phyloP scores from a whole-genome alignment of 1,284 basidiomycete species.

The Apiotrichum gracile region DNA sequence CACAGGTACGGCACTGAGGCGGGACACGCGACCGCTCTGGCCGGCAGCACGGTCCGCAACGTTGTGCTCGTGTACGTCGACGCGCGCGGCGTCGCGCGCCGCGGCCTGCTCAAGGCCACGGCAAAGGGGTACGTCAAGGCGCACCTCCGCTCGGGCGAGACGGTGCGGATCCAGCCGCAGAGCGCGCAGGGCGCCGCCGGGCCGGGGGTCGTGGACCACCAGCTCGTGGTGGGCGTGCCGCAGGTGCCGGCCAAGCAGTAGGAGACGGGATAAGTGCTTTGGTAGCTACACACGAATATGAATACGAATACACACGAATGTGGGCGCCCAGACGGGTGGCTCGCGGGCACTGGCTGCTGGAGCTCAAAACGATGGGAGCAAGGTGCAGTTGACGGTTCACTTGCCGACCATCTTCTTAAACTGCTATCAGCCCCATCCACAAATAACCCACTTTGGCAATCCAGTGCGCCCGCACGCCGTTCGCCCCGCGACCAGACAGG shows the following conservation, averaged over 20 bases:
- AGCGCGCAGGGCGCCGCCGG: slow-evolving; percentile 5
- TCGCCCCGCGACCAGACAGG: slow-evolving; percentile 2
- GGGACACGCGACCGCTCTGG: slow-evolving; percentile 55
- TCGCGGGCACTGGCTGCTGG: no score
- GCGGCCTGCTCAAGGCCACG: slow-evolving; percentile 57
- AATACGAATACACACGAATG: no score
- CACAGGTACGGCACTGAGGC: slow-evolving; percentile 61
- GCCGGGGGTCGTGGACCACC: slow-evolving; percentile 8
- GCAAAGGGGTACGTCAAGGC: slow-evolving; percentile 46
- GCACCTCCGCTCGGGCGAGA: slow-evolving; percentile 34
- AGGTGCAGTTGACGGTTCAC: no score
- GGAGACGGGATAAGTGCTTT: not conserved
- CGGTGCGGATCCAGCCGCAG: slow-evolving; percentile 33
- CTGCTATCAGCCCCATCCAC: not conserved
- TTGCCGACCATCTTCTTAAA: not conserved
- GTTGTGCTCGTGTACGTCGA: slow-evolving; percentile 71
- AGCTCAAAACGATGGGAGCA: no score
- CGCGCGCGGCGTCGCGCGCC: slow-evolving; percentile 62
- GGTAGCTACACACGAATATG: no score
- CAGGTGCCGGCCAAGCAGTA: not conserved
- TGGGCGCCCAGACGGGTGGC: no score
- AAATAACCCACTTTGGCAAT: slow-evolving; percentile 9
- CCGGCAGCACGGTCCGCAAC: slow-evolving; percentile 61
- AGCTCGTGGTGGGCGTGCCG: slow-evolving; percentile 19
- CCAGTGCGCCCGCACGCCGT: slow-evolving; percentile 11